phyloP scores from a whole-genome alignment of 2,329 filamentous ascomycete species.

The Tolypocladium paradoxum region DNA sequence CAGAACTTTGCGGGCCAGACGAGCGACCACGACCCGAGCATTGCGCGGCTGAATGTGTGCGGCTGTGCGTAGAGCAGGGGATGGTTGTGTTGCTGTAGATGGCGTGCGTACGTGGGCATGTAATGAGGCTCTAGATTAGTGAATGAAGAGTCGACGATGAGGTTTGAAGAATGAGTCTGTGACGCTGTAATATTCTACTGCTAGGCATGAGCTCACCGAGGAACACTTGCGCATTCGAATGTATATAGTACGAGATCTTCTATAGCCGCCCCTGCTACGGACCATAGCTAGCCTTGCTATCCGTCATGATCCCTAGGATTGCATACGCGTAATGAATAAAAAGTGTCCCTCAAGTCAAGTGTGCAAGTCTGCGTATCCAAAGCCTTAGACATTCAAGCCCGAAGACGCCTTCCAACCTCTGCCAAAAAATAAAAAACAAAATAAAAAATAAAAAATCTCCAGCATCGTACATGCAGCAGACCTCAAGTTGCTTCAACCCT shows the following conservation, averaged over 20 bases:
- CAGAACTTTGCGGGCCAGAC: constrained; percentile 41
- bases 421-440: no score
- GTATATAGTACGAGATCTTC: no score
- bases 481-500: not conserved
- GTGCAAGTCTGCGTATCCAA: not conserved
- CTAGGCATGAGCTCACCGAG: no score
- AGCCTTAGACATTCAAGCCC: not conserved
- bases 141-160: no score
- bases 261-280: no score
- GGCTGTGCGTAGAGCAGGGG: constrained; percentile 10
- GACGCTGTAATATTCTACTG: no score
- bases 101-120: not conserved
- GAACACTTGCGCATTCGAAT: no score
- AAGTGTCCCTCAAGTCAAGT: not conserved
- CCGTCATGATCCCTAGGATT: no score
- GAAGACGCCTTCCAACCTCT: not conserved
- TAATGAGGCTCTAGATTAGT: not conserved
- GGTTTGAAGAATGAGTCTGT: not conserved
- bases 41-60: constrained; percentile 54
- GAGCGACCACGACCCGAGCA: constrained; percentile 60
- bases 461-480: not conserved
- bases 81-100: not conserved
- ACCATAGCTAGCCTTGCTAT: no score
- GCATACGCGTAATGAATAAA: no score
- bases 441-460: no score